Evolutionary conservation across 2,329 filamentous ascomycete species (phyloP), one percentile per base, ranked within the genome.

Genomic region (Cladophialophora bantiana): DNA sequence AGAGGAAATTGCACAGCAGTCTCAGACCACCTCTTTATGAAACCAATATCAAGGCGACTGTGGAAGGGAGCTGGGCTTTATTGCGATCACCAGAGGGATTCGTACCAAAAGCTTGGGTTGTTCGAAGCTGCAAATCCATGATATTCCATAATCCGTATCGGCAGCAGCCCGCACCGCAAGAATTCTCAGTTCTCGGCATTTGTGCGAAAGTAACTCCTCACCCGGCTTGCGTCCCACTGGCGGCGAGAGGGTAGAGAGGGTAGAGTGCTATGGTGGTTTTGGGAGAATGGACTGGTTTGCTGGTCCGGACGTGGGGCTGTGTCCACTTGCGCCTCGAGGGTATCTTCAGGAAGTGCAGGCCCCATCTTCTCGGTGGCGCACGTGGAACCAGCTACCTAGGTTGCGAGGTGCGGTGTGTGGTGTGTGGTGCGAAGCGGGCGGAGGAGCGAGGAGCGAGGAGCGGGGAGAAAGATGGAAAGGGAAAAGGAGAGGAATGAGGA

Each of bases 201-300:
- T 61, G 45, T 52, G 59, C 48, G 45, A 50, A 20, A 26, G 18
- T 15, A 26, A 18, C 45, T 61, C 58, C 58, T 61, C 59, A 54
- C 53, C 32, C 38, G 13, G 32, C 32, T 4, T 35, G 32, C 34
- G 15, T 42, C 20, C 36, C 42, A 61, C 42, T 54, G 59, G 58
- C 7, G 35, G 40, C 13, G 32, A 32, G 50, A 34, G 48, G 18
- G 9, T 34, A 9, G 32, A 32, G 50, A 34, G 48, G 18, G n/a
- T 34, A 10, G n/a, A 34, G 34, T 32, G 45, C 58, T 61, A 38
- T 48, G 34, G 45, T 61, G 32, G 35, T 38, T 61, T 61, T 61
- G 48, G 59, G 59, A 38, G 59, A 61, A 61, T 61, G 59, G 59
- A 61, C 59, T 26, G 12, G 32, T 52, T 45, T 50, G 45, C 45